A percentile compares a stretch with the other conserved stretches of the same genome.
These are phyloP conservation scores for Jamesozyma rosinii DNA, from an alignment of 805 yeast genomes.

Conservation along the genomic window DNA sequence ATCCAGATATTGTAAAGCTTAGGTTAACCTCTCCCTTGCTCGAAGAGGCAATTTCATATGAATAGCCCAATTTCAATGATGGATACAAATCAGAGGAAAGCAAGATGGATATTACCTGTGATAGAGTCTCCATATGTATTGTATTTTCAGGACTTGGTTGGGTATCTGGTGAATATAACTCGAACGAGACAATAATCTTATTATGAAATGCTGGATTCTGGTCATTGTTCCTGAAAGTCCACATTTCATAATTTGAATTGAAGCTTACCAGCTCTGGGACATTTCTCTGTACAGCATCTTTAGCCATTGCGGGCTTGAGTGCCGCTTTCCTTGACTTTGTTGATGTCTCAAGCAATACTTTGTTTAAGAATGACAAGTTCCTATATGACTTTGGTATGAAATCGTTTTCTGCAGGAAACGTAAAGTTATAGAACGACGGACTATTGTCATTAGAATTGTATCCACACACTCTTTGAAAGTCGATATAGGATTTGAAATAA, in stretches of 20 bases:
- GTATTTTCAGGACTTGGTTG: constrained; percentile 32
- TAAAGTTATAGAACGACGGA: background rate
- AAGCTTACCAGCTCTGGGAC: constrained; percentile 34
- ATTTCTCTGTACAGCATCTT: constrained; percentile 12
- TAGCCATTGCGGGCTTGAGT: constrained; percentile 29
- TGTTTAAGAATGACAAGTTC: constrained; percentile 17
- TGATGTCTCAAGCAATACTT: constrained; percentile 8
- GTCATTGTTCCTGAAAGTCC: constrained; percentile 38
- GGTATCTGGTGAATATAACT: constrained; percentile 31
- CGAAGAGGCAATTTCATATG: constrained; percentile 50
- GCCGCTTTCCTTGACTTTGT: constrained; percentile 25
- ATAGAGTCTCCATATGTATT: constrained; percentile 45
- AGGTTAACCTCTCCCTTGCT: constrained; percentile 46
- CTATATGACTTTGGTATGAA: constrained; percentile 12
- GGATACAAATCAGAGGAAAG: constrained; percentile 41
- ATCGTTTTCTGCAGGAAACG: constrained; percentile 9
- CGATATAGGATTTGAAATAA: constrained; percentile 23
- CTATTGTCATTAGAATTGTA: background rate
- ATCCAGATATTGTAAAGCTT: constrained; percentile 46
- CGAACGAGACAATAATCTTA: constrained; percentile 38
- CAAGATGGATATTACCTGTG: constrained; percentile 37
- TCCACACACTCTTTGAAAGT: background rate
- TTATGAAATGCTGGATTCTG: constrained; percentile 19
- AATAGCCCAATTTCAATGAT: constrained; percentile 44
- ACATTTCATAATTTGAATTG: constrained; percentile 37